Evolutionary conservation across 805 yeast species (phyloP).

Genomic region (Dipodascus albidus): DNA sequence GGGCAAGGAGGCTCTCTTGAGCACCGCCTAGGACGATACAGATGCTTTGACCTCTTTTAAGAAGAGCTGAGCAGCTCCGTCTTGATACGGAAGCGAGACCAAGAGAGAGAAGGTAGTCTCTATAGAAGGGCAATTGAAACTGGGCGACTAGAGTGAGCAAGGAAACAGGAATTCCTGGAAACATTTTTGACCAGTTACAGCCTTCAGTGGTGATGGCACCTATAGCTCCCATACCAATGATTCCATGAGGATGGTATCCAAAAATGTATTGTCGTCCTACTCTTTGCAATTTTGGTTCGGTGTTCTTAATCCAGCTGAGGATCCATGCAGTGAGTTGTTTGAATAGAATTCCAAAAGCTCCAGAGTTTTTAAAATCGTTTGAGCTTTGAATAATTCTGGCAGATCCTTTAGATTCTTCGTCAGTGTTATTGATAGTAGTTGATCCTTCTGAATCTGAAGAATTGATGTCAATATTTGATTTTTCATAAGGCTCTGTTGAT

Average conservation of each 20-base stretch:
- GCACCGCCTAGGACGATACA: constrained; percentile 96
- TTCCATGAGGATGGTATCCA: constrained; percentile 96
- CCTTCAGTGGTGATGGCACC: constrained; percentile 81
- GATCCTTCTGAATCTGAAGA: constrained; percentile 1
- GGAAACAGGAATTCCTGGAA: constrained; percentile 78
- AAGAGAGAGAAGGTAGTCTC: constrained; percentile 71
- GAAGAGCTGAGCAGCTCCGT: constrained; percentile 52
- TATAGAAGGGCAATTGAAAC: constrained; percentile 73
- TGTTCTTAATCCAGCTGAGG: background rate
- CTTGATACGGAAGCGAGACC: constrained; percentile 82
- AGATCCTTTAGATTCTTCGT: background rate
- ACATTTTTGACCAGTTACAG: constrained; percentile 48
- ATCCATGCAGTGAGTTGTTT: background rate
- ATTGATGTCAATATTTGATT: background rate
- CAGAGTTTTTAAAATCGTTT: background rate
- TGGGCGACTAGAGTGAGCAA: constrained; percentile 75
- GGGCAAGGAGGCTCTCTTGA: constrained; percentile 66
- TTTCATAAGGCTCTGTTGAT: background rate
- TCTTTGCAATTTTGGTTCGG: constrained; percentile 6
- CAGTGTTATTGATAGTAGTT: background rate
- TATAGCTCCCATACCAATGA: constrained; percentile 82
- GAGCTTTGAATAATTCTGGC: background rate
- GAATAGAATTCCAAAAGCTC: background rate
- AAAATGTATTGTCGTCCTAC: constrained; percentile 52
- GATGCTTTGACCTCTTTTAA: constrained; percentile 58